Evolutionary conservation across 1,284 basidiomycete genomes (phyloP).

Genomic region (Coniferiporia weirii): DNA sequence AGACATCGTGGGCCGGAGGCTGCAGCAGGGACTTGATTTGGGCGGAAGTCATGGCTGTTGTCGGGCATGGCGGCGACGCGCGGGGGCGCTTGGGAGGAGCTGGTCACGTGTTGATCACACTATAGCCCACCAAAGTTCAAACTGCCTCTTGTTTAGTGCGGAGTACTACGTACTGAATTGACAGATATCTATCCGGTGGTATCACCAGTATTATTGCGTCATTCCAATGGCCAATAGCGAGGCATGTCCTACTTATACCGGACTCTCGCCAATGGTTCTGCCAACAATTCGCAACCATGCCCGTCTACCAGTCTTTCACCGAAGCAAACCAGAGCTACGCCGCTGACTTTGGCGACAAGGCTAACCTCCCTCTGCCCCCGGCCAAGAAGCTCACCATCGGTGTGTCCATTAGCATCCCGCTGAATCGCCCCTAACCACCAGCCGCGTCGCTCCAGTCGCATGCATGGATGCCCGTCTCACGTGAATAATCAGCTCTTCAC

Average conservation of each 20-base stretch:
- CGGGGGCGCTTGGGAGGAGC: background rate
- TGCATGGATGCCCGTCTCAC: constrained; percentile 67
- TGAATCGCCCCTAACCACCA: background rate
- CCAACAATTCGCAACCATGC: background rate
- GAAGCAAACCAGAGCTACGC: constrained; percentile 37
- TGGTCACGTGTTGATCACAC: background rate
- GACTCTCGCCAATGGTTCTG: background rate
- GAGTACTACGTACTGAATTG: no score
- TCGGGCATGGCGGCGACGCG: background rate
- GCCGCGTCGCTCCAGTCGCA: constrained; percentile 38
- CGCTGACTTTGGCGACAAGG: constrained; percentile 41
- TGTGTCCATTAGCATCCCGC: constrained; percentile 18
- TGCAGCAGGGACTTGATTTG: constrained; percentile 45
- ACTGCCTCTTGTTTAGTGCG: no score
- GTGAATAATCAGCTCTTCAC: constrained; percentile 23
- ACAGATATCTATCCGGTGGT: no score
- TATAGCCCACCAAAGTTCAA: no score
- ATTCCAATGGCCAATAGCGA: background rate
- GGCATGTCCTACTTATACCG: background rate
- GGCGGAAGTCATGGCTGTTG: constrained; percentile 41
- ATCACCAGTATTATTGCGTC: background rate
- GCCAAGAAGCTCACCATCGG: constrained; percentile 46
- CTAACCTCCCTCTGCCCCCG: constrained; percentile 42
- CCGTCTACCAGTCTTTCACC: constrained; percentile 27
- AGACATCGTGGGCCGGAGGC: constrained; percentile 39